Base-by-base conservation (phyloP, 2,329 filamentous ascomycete genomes). In the Aspergillus calidoustus region DNA sequence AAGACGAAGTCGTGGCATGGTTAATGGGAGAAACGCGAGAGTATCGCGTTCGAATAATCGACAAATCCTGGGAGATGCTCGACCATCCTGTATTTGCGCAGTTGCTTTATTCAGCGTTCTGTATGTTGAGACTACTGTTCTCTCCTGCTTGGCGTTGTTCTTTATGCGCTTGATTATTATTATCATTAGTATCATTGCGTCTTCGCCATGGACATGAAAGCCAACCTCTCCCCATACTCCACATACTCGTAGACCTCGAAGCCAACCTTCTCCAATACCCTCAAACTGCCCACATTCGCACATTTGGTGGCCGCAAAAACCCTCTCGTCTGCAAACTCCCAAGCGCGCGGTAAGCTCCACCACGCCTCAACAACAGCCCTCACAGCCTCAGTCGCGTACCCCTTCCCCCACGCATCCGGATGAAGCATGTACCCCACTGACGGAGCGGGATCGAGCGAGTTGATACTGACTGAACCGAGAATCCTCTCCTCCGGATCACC, bases 361-460 rank as follows among this genome's bases (percentile, higher is more conserved):
- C 56, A 59, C 8, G 56, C 49, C 13, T 38, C 38, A 9, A 59
- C 25, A 44, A 59, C 6, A 0, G 23, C 84, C 50, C 64, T 72
- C 41, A 87, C 59, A 53, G 86, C 84, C 73, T 88, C 86, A 1
- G 82, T 86, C 28, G 81, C 85, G 64, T 84, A 81, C 4, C 86
- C 86, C 43, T 78, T 79, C 9, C 83, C 83, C 86, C 86, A 88
- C 58, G 73, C 68, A 67, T 84, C 82, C 61, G 75, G 79, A 53
- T 78, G 74, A 51, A 88, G 71, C 76, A 86, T 80, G 71, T 88
- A 89, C n/a, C 86, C 86, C 23, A 87, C 28, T 6, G 56, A 59
- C 1, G 56, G 56, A 1, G 56, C 56, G 6, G 49, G 56, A 13
- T 23, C 25, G 7, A 59, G 43, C 30, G 56, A 52, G 34, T 59